These are phyloP conservation scores for Apium graveolens DNA, from an alignment of 129 eudicot genomes.

Conservation along the genomic window DNA sequence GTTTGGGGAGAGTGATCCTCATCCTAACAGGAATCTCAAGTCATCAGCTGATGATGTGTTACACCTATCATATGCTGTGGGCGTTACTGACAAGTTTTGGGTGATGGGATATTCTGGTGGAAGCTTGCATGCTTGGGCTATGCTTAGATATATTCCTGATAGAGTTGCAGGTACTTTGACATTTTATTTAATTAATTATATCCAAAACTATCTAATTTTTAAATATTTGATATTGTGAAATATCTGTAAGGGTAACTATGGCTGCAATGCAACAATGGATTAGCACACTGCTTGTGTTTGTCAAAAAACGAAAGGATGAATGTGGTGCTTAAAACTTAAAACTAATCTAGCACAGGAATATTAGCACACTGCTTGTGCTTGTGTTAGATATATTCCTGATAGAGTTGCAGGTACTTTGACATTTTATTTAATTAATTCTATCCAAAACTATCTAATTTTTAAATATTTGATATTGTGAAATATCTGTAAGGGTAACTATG, in stretches of 20 bases:
- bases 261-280: background rate
- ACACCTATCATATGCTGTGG: constrained; percentile 69
- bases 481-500: background rate
- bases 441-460: background rate
- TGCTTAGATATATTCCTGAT: constrained; percentile 80
- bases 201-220: background rate
- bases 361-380: constrained; percentile 62
- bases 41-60: constrained; percentile 84
- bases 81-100: constrained; percentile 70
- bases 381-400: constrained; percentile 88
- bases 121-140: constrained; percentile 92
- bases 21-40: constrained; percentile 71
- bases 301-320: background rate
- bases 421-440: background rate
- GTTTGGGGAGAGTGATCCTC: constrained; percentile 95
- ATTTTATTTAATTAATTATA: background rate
- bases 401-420: constrained; percentile 61
- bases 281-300: background rate
- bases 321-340: background rate
- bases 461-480: background rate
- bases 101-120: constrained; percentile 67
- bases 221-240: background rate
- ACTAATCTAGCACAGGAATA: background rate
- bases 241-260: background rate
- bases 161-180: constrained; percentile 61